Base-by-base conservation (phyloP, 2,329 filamentous ascomycete genomes). In the Septoria linicola region DNA sequence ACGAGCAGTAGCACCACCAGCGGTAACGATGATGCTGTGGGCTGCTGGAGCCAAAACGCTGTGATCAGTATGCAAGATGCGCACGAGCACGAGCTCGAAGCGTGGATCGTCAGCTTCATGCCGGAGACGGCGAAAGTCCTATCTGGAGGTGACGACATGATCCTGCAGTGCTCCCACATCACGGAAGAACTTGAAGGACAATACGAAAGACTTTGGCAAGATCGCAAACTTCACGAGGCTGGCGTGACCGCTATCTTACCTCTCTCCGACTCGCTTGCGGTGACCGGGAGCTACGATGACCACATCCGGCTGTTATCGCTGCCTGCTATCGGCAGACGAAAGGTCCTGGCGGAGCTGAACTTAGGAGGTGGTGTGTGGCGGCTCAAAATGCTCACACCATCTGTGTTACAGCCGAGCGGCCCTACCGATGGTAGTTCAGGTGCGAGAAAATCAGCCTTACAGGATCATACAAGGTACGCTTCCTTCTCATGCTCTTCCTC, bases 251-350 rank as follows among this genome's bases (percentile, higher is more conserved):
- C 89, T 1, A 93, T 97, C 47, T 70, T 96, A 2, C 88, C 90
- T 0, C 72, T 95, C 2, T 72, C 73, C 2, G 75, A 76, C 1
- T 74, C 77, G 3, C 64, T 93, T 3, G 69, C 95, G 2, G 64
- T 96, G 2, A 96, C 91, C 0, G 93, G 93, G 3, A 95, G 89
- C 65, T 99, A 97, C 65, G 93, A 97, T 63, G 91, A 97, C 62
- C 76, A 79, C 54, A 74, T 97, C 14, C 81, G 92, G 10, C 75
- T 96, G 1, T 78, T 87, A 41, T 68, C 77, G 1, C 71, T 58
- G 66, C 63, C 69, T 3, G 21, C 51, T 2, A 40, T 63, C 8
- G 68, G 73, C 13, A 71, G 74, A 3, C 73, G 71, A 39, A 75
- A 74, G 25, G 70, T 85, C 2, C 76, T 90, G 4, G 78, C 81